Conservation (phyloP, 148 eudicot species). For the Persicaria tinctoria region DNA sequence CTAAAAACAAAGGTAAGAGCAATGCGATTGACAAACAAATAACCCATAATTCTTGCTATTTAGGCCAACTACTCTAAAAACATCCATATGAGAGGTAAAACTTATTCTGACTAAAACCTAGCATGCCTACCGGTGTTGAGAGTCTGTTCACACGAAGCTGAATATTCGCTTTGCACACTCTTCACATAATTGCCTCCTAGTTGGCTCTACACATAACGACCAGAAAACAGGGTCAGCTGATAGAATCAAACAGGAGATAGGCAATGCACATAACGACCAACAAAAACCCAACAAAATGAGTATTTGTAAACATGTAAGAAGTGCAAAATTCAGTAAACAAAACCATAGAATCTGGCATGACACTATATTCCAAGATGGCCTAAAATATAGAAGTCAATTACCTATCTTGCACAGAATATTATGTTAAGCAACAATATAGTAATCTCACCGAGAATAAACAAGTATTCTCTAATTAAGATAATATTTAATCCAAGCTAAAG, state of each 20-base stretch:
- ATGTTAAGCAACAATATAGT: background rate
- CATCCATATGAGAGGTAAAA: too few relatives aligned
- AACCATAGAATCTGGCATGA: background rate
- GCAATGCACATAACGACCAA: too few relatives aligned
- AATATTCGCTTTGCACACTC: slow-evolving; percentile 34
- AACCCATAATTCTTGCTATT: too few relatives aligned
- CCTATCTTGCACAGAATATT: background rate
- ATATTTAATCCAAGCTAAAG: slow-evolving; percentile 3
- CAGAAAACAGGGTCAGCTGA: too few relatives aligned
- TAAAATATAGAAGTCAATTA: slow-evolving; percentile 9
- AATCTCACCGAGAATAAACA: background rate
- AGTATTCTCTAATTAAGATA: background rate
- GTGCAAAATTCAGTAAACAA: background rate
- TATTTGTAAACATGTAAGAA: too few relatives aligned
- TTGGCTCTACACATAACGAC: slow-evolving; percentile 26
- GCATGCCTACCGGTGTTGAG: slow-evolving; percentile 33
- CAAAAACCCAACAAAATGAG: too few relatives aligned
- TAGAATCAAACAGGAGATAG: too few relatives aligned
- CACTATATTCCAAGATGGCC: slow-evolving; percentile 4
- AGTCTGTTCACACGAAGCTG: slow-evolving; percentile 54
- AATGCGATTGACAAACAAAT: too few relatives aligned
- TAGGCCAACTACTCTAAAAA: too few relatives aligned
- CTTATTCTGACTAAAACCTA: too few relatives aligned
- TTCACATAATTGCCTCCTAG: slow-evolving; percentile 35
- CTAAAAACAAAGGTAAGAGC: too few relatives aligned